Conservation (phyloP, 202 grass and related monocot species). For the Hordeum pubiflorum region DNA sequence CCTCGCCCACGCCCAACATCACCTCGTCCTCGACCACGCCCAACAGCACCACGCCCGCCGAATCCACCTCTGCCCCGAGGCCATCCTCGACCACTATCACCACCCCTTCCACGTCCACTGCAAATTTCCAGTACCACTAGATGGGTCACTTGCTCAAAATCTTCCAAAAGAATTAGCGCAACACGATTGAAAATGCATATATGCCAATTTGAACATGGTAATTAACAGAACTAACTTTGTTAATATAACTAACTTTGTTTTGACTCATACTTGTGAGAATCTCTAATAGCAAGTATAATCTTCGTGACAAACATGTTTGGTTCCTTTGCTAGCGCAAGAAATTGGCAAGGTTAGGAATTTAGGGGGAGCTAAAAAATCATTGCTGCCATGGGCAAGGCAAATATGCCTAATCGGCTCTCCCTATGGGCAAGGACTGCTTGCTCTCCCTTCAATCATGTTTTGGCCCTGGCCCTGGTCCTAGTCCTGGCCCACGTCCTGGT, state of each 20-base stretch:
- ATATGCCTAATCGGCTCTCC: background rate
- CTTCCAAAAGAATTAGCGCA: background rate
- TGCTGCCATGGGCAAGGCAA: background rate
- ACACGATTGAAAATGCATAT: background rate
- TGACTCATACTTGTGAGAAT: background rate
- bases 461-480: background rate
- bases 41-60: background rate
- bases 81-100: background rate
- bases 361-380: background rate
- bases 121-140: background rate
- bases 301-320: background rate
- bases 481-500: too few species aligned
- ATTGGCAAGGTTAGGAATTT: background rate
- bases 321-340: background rate
- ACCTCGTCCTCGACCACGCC: background rate
- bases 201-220: background rate
- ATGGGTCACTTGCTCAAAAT: background rate
- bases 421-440: background rate
- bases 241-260: background rate
- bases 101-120: slow-evolving; percentile 33
- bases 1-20: slow-evolving; percentile 27
- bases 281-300: background rate
- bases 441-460: background rate
- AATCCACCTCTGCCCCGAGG: slow-evolving; percentile 21
- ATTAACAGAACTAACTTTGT: background rate